A percentile compares a stretch with the other conserved stretches of the same genome.
These are phyloP conservation scores for Dactylorhiza incarnata DNA, from an alignment of 106 monocot genomes.

Conservation along the genomic window DNA sequence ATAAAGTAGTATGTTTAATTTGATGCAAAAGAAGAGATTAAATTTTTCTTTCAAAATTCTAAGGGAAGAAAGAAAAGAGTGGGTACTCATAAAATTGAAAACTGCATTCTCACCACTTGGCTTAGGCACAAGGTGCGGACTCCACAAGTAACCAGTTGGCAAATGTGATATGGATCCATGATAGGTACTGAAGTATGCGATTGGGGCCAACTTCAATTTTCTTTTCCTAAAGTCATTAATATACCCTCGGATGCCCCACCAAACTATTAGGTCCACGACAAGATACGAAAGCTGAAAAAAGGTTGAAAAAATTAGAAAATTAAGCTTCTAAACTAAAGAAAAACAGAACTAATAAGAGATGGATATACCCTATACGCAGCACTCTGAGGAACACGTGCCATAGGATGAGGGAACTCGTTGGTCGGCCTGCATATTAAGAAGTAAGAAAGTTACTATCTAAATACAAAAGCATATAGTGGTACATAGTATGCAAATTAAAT, in stretches of 20 bases:
- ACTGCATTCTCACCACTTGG: slow-evolving; percentile 49
- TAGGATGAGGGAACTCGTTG: slow-evolving; percentile 79
- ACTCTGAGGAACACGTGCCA: slow-evolving; percentile 83
- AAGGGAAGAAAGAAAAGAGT: not conserved
- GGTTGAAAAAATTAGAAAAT: not conserved
- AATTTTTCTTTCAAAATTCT: not conserved
- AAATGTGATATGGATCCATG: slow-evolving; percentile 91
- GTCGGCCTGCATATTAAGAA: slow-evolving; percentile 84
- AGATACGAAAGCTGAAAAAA: slow-evolving; percentile 58
- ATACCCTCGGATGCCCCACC: slow-evolving; percentile 62
- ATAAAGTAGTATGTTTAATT: not conserved
- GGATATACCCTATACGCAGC: slow-evolving; percentile 66
- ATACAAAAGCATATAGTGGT: not conserved
- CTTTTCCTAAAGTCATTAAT: slow-evolving; percentile 71
- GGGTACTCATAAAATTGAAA: not conserved
- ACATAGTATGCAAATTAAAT: not conserved
- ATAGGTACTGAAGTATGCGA: slow-evolving; percentile 83
- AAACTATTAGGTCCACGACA: slow-evolving; percentile 57
- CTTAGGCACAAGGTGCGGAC: slow-evolving; percentile 85
- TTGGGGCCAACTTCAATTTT: slow-evolving; percentile 54
- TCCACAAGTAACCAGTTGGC: slow-evolving; percentile 95
- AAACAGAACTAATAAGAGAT: not conserved
- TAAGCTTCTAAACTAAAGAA: not conserved
- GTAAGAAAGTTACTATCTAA: slow-evolving; percentile 28
- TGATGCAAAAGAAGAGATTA: not conserved